phyloP scores from a whole-genome alignment of 2,329 filamentous ascomycete species.

The Aspergillus intermedius region DNA sequence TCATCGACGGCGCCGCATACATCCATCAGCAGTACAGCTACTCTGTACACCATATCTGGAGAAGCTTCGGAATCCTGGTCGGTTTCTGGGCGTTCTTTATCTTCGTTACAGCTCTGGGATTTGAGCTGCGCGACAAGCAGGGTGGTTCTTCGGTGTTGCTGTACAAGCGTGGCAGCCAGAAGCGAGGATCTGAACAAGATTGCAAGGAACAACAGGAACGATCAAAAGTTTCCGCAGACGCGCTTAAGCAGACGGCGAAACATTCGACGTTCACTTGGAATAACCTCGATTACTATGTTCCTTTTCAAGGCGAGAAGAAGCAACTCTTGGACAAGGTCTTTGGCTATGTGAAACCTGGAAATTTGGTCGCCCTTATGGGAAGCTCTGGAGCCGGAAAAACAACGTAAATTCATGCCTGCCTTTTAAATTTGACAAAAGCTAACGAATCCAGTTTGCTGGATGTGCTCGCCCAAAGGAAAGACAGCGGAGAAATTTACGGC shows the following conservation, averaged over 20 bases:
- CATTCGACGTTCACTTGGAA: slow-evolving; percentile 75
- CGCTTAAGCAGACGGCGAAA: slow-evolving; percentile 49
- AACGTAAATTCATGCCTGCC: slow-evolving; percentile 20
- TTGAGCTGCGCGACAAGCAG: slow-evolving; percentile 51
- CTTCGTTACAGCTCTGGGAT: slow-evolving; percentile 63
- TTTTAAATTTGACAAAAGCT: background rate
- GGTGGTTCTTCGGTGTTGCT: slow-evolving; percentile 26
- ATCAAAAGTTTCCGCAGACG: slow-evolving; percentile 1
- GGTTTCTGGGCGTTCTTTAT: slow-evolving; percentile 71
- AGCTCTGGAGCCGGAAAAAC: slow-evolving; percentile 64
- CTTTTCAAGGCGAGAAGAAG: slow-evolving; percentile 37
- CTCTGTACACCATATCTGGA: slow-evolving; percentile 52
- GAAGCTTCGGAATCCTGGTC: slow-evolving; percentile 71
- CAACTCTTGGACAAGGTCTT: slow-evolving; percentile 54
- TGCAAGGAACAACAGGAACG: background rate
- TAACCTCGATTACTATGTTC: slow-evolving; percentile 64
- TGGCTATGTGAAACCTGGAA: slow-evolving; percentile 68
- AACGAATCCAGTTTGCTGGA: slow-evolving; percentile 32
- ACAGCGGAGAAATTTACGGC: slow-evolving; percentile 37
- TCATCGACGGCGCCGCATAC: slow-evolving; percentile 48
- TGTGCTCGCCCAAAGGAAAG: slow-evolving; percentile 38
- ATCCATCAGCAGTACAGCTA: slow-evolving; percentile 50
- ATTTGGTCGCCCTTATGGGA: slow-evolving; percentile 72
- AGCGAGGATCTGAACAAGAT: slow-evolving; percentile 1
- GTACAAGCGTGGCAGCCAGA: slow-evolving; percentile 27